phyloP scores from a whole-genome alignment of 192 early-diverging fungal genomes.

The Coemansia sp. region DNA sequence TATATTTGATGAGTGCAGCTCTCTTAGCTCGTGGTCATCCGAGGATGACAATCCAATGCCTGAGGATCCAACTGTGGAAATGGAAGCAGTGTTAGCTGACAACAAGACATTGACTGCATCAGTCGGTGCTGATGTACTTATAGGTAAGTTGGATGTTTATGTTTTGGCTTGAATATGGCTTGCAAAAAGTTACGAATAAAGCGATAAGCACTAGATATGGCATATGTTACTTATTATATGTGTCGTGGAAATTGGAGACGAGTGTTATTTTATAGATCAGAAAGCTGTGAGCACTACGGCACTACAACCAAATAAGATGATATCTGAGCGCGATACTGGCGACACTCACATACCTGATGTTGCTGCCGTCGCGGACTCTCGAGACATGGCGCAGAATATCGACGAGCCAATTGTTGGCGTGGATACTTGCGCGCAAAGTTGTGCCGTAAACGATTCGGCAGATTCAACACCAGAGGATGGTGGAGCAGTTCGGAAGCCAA shows the following conservation, averaged over 20 bases:
- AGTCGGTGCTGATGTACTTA: neutral
- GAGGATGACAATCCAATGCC: neutral
- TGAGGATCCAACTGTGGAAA: neutral
- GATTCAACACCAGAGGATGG: slow-evolving; percentile 9
- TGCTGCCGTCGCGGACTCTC: neutral
- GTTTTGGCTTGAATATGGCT: neutral
- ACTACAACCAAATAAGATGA: neutral
- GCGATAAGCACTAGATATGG: neutral
- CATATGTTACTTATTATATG: neutral
- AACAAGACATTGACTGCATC: neutral
- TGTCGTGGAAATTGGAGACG: neutral
- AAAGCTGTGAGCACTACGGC: neutral
- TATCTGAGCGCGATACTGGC: neutral
- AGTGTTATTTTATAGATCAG: neutral
- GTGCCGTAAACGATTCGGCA: neutral
- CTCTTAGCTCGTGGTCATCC: slow-evolving; percentile 32
- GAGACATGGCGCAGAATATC: neutral
- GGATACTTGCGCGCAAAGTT: neutral
- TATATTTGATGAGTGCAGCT: slow-evolving; percentile 29
- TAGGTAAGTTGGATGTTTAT: neutral
- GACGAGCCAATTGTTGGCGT: neutral
- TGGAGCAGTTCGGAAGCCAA: neutral
- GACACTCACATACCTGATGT: neutral
- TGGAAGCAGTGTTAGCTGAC: neutral
- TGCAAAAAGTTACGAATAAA: neutral